Evolutionary conservation across 2,329 filamentous ascomycete species (phyloP).

Genomic region (Sclerotinia trifoliorum): DNA sequence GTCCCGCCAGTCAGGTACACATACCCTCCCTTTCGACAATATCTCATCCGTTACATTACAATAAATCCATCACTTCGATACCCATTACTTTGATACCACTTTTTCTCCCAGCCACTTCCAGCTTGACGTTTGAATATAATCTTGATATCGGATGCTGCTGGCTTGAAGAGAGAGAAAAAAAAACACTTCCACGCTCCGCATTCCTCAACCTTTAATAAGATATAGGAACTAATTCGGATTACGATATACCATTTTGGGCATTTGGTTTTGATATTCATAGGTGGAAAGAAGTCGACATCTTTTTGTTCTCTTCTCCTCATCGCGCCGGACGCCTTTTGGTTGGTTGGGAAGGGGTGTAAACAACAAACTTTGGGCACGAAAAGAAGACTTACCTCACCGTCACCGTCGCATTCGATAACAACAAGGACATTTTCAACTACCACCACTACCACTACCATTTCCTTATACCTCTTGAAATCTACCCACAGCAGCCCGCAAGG

Average conservation of each 20-base stretch:
- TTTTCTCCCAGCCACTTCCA: background rate
- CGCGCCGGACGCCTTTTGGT: slow-evolving; percentile 13
- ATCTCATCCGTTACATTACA: background rate
- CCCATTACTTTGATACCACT: background rate
- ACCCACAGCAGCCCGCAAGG: background rate
- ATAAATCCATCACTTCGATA: background rate
- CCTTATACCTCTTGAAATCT: background rate
- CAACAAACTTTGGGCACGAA: background rate
- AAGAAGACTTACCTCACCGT: background rate
- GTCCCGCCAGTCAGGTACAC: background rate
- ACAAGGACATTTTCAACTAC: background rate
- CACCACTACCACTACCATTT: background rate
- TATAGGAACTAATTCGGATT: background rate
- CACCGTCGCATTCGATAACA: background rate
- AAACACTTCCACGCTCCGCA: background rate
- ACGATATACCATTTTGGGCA: background rate
- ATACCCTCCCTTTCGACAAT: background rate
- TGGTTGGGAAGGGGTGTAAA: background rate
- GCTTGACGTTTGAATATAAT: slow-evolving; percentile 5
- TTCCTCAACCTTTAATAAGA: slow-evolving; percentile 2
- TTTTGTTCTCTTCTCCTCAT: no score
- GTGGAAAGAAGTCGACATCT: background rate
- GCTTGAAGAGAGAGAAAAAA: background rate
- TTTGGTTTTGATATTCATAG: background rate
- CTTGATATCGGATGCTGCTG: slow-evolving; percentile 10